These are phyloP conservation scores for Ramalina intermedia DNA, from an alignment of 495 filamentous ascomycete species.

Conservation along the genomic window DNA sequence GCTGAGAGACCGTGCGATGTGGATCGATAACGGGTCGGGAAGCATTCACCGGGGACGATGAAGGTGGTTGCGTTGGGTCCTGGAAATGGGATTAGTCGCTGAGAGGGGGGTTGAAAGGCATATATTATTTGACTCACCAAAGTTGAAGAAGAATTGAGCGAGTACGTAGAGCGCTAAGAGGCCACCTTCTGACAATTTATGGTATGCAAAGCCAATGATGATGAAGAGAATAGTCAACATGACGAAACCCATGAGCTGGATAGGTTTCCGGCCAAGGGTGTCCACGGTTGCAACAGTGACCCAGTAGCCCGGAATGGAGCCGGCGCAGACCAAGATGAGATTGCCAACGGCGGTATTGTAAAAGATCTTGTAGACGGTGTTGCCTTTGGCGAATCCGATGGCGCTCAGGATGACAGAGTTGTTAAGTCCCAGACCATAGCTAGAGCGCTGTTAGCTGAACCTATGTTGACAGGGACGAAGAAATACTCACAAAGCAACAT, in stretches of 20 bases:
- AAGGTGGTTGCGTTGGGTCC: constrained; percentile 84
- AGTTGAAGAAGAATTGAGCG: constrained; percentile 84
- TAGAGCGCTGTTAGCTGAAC: constrained; percentile 3
- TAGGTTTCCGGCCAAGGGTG: constrained; percentile 60
- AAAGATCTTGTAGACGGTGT: constrained; percentile 45
- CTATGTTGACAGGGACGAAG: not conserved
- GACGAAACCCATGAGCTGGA: constrained; percentile 63
- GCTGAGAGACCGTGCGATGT: constrained; percentile 78
- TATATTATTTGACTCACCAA: constrained; percentile 15
- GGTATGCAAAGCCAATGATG: constrained; percentile 59
- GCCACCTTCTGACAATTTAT: constrained; percentile 31
- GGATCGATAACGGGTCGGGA: constrained; percentile 75
- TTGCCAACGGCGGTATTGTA: constrained; percentile 62
- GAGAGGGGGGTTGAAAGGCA: not conserved
- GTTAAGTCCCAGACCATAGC: constrained; percentile 66
- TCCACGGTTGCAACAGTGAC: constrained; percentile 56
- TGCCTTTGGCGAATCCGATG: constrained; percentile 50
- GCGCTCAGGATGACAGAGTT: constrained; percentile 50
- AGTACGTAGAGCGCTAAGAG: constrained; percentile 56
- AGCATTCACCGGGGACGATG: constrained; percentile 79
- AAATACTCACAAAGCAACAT: constrained; percentile 27
- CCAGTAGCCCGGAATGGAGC: constrained; percentile 69
- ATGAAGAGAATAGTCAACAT: constrained; percentile 64
- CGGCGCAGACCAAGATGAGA: constrained; percentile 58
- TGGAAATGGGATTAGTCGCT: constrained; percentile 12